phyloP scores from a whole-genome alignment of 1,284 basidiomycete species.

The Earliella scabrosa region DNA sequence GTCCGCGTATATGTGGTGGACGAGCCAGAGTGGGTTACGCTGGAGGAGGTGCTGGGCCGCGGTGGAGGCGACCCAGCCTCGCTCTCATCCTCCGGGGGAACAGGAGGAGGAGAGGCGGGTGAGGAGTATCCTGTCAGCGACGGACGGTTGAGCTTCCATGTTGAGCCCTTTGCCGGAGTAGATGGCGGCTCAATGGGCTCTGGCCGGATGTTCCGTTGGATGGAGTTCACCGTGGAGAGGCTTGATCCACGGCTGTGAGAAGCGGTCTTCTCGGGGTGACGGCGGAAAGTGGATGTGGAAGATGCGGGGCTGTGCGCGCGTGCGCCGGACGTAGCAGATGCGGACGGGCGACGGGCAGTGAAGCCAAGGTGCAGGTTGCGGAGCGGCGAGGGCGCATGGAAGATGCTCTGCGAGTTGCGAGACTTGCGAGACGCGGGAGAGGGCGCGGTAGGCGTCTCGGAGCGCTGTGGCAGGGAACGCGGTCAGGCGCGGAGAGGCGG shows the following conservation, averaged over 20 bases:
- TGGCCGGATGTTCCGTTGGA: slow-evolving; percentile 23
- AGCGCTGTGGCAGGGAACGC: slow-evolving; percentile 18
- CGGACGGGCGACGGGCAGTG: slow-evolving; percentile 43
- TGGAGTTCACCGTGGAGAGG: slow-evolving; percentile 24
- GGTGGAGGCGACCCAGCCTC: slow-evolving; percentile 41
- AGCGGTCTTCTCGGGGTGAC: slow-evolving; percentile 7
- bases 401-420: slow-evolving; percentile 36
- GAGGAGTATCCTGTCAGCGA: slow-evolving; percentile 62
- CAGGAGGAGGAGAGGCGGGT: slow-evolving; percentile 31
- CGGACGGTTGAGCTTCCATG: slow-evolving; percentile 55
- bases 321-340: slow-evolving; percentile 35
- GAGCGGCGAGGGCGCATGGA: slow-evolving; percentile 54
- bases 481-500: slow-evolving; percentile 20
- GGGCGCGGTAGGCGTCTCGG: slow-evolving; percentile 35
- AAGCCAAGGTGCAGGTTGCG: slow-evolving; percentile 59
- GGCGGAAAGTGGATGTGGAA: slow-evolving; percentile 28
- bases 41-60: slow-evolving; percentile 70
- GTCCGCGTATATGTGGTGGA: slow-evolving; percentile 43
- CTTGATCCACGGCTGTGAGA: slow-evolving; percentile 29
- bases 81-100: slow-evolving; percentile 29
- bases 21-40: slow-evolving; percentile 55
- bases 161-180: slow-evolving; percentile 28
- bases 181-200: slow-evolving; percentile 24
- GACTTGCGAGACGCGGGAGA: slow-evolving; percentile 41
- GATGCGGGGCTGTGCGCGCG: slow-evolving; percentile 27